phyloP scores from a whole-genome alignment of 2,329 filamentous ascomycete genomes.

The Aspergillus ochraceoroseus region DNA sequence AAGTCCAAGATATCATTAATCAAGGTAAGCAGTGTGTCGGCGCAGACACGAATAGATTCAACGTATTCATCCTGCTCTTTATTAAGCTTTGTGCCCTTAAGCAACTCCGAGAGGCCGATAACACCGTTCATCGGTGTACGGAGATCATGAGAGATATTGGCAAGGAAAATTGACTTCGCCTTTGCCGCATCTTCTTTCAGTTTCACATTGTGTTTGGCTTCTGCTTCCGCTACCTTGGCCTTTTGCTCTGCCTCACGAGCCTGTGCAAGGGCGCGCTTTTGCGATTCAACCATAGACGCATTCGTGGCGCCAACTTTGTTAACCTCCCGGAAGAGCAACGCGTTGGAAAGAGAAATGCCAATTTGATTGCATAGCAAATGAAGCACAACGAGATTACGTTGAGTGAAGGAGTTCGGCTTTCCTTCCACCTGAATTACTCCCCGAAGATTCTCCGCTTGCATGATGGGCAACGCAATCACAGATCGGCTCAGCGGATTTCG shows the following conservation, averaged over 20 bases:
- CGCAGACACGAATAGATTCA: slow-evolving; percentile 61
- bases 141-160: slow-evolving; percentile 81
- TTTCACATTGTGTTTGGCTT: slow-evolving; percentile 61
- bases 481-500: slow-evolving; percentile 55
- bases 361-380: slow-evolving; percentile 61
- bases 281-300: slow-evolving; percentile 60
- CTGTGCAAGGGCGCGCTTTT: slow-evolving; percentile 58
- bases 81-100: slow-evolving; percentile 54
- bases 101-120: slow-evolving; percentile 64
- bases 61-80: slow-evolving; percentile 59
- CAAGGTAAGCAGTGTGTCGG: slow-evolving; percentile 72
- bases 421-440: slow-evolving; percentile 60
- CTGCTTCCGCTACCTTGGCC: slow-evolving; percentile 59
- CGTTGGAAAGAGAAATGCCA: slow-evolving; percentile 60
- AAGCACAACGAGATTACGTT: slow-evolving; percentile 51
- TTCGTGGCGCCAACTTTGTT: slow-evolving; percentile 61
- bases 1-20: slow-evolving; percentile 92
- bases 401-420: slow-evolving; percentile 60
- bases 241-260: slow-evolving; percentile 60
- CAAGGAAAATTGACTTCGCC: slow-evolving; percentile 90
- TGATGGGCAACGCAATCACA: slow-evolving; percentile 59
- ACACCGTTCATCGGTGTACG: slow-evolving; percentile 96
- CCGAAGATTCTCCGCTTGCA: slow-evolving; percentile 56
- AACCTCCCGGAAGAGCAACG: slow-evolving; percentile 57
- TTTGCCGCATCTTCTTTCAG: slow-evolving; percentile 63